Evolutionary conservation across 1,284 basidiomycete genomes (phyloP).

Genomic region (Mycena sp.): DNA sequence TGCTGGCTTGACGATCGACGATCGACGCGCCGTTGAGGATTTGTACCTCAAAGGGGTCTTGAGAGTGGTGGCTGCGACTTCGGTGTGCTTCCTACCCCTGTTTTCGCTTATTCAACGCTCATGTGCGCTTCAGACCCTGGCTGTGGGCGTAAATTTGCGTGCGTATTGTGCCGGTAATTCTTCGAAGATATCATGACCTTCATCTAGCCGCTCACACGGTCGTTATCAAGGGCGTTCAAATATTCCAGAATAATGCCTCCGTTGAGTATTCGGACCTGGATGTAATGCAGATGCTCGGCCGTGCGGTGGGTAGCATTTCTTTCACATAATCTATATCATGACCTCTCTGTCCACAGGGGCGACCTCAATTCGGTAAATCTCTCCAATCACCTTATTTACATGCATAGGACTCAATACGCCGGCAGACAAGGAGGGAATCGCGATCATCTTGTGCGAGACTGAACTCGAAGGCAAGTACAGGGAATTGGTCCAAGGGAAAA

Average conservation of each 20-base stretch:
- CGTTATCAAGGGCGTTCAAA: conserved; percentile 83
- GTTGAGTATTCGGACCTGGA: conserved; percentile 86
- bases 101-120: not conserved
- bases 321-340: not conserved
- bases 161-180: conserved; percentile 37
- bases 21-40: conserved; percentile 76
- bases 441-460: conserved; percentile 82
- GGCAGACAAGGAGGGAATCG: conserved; percentile 79
- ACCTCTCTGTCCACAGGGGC: conserved; percentile 60
- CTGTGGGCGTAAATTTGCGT: conserved; percentile 91
- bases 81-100: conserved; percentile 55
- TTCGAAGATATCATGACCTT: not conserved
- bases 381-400: not conserved
- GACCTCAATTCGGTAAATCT: conserved; percentile 87
- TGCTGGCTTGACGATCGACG: conserved; percentile 80
- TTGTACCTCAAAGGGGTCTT: conserved; percentile 73
- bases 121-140: conserved; percentile 71
- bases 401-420: not conserved
- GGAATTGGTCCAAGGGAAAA: conserved; percentile 70
- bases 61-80: conserved; percentile 78
- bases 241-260: conserved; percentile 70
- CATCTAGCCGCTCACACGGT: conserved; percentile 79
- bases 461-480: conserved; percentile 80
- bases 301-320: conserved; percentile 64
- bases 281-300: conserved; percentile 87